Evolutionary conservation across 75 land plant species (phyloP), one percentile per base, ranked within the genome.

Genomic region (Cunninghamia lanceolata): DNA sequence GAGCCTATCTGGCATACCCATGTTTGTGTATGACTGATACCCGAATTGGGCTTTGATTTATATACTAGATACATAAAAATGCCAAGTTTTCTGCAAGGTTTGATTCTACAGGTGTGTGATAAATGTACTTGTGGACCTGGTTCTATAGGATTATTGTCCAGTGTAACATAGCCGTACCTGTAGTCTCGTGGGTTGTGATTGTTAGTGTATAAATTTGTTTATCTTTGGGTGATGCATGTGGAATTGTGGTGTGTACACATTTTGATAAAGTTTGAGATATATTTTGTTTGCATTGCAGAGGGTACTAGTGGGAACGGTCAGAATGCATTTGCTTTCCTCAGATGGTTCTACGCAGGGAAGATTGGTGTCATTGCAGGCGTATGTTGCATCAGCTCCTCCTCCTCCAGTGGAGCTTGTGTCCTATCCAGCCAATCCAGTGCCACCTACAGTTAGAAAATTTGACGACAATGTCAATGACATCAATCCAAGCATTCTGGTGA

Each of bases 401-500:
- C 14, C 84, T 83, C 11, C 63, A 15, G 25, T 16, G 15, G 84
- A 19, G n/a, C 50, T 32, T 83, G 40, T 35, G 13, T 54, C 84
- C 4, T 28, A 28, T 80, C 63, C 84, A 83, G 56, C 36, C 35
- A 32, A 83, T 53, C 56, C 63, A 54, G 47, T 82, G 83, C 54
- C 83, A 45, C 54, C 34, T 28, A n/a, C 83, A 82, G 84, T 28
- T 39, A 83, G 38, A 54, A 83, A 53, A 53, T 83, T 32, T 34
- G 84, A 53, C 4, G 54, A 9, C 47, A 46, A 34, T 50, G 84
- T 21, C 25, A 83, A 83, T 54, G 38, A 59, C 83, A 87, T 92
- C 42, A 92, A 82, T 85, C 93, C 93, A 16, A 91, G 89, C 77
- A 78, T 92, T 50, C 66, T 93, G 13, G 79, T 92, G 14, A 92